These are phyloP conservation scores for Fibroporia radiculosa DNA, from an alignment of 768 basidiomycete genomes.

Conservation along the genomic window DNA sequence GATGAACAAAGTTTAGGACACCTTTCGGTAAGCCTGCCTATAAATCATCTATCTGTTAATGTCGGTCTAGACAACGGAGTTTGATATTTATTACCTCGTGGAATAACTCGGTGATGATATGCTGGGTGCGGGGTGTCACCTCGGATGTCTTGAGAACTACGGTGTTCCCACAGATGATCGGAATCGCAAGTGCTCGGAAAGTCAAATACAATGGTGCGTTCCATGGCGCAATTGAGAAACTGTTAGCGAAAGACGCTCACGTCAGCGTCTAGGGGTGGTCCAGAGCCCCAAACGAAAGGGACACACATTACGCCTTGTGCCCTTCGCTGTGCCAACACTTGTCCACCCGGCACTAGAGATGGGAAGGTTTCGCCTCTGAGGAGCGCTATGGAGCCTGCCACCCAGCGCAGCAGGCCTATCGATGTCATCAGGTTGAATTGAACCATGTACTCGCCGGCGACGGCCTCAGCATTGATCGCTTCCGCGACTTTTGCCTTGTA, in stretches of 20 bases:
- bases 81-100: conserved; percentile 26
- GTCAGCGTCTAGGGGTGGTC: neutral
- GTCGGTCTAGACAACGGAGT: neutral
- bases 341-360: conserved; percentile 36
- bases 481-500: conserved; percentile 30
- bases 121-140: conserved; percentile 38
- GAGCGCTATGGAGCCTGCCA: conserved; percentile 28
- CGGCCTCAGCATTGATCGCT: conserved; percentile 32
- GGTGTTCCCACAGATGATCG: conserved; percentile 50
- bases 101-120: conserved; percentile 38
- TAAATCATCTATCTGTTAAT: neutral
- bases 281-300: neutral
- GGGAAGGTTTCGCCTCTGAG: conserved; percentile 38
- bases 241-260: conserved; percentile 14
- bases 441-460: conserved; percentile 20
- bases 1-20: conserved; percentile 48
- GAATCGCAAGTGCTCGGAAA: conserved; percentile 35
- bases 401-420: conserved; percentile 21
- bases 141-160: conserved; percentile 48
- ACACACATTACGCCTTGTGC: conserved; percentile 48
- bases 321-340: conserved; percentile 36
- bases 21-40: conserved; percentile 54
- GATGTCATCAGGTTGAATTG: conserved; percentile 21
- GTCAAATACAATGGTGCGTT: conserved; percentile 42
- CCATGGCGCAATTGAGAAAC: conserved; percentile 49